phyloP scores from a whole-genome alignment of 257 asterid genomes.

The Rauvolfia tetraphylla region DNA sequence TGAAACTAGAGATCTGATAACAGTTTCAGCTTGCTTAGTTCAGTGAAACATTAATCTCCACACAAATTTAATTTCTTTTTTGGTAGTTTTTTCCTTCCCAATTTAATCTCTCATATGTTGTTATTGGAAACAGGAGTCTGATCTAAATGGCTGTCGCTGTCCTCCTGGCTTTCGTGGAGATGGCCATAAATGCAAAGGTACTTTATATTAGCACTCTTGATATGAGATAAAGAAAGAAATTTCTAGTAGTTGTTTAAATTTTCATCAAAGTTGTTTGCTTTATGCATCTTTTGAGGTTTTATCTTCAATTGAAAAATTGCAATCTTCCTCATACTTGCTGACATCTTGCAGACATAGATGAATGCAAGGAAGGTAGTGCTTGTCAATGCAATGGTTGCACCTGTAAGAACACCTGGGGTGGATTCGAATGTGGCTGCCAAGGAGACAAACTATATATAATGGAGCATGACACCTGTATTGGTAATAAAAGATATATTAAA shows the following conservation, averaged over 20 bases:
- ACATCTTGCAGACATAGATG: slow-evolving; percentile 56
- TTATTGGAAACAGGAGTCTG: slow-evolving; percentile 45
- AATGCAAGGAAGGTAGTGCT: slow-evolving; percentile 62
- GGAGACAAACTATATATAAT: slow-evolving; percentile 66
- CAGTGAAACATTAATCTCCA: slow-evolving; percentile 21
- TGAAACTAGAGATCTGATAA: slow-evolving; percentile 44
- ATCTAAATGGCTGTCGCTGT: slow-evolving; percentile 69
- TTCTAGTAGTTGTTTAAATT: neutral
- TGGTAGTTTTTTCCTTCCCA: neutral
- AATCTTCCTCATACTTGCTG: neutral
- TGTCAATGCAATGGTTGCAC: slow-evolving; percentile 85
- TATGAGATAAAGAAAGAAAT: neutral
- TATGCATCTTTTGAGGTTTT: neutral
- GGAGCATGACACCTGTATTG: slow-evolving; percentile 86
- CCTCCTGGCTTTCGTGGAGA: slow-evolving; percentile 79
- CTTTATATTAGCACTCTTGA: neutral
- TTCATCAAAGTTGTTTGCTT: neutral
- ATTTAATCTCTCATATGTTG: neutral
- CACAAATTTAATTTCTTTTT: neutral
- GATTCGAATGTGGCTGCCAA: slow-evolving; percentile 62
- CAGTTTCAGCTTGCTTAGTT: slow-evolving; percentile 78
- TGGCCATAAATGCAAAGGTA: slow-evolving; percentile 77
- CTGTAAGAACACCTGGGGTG: slow-evolving; percentile 84
- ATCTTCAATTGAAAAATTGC: neutral
- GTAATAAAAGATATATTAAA: slow-evolving; percentile 28